Evolutionary conservation across 257 asterid species (phyloP), one percentile per base, ranked within the genome.

Genomic region (Buddleja alternifolia): DNA sequence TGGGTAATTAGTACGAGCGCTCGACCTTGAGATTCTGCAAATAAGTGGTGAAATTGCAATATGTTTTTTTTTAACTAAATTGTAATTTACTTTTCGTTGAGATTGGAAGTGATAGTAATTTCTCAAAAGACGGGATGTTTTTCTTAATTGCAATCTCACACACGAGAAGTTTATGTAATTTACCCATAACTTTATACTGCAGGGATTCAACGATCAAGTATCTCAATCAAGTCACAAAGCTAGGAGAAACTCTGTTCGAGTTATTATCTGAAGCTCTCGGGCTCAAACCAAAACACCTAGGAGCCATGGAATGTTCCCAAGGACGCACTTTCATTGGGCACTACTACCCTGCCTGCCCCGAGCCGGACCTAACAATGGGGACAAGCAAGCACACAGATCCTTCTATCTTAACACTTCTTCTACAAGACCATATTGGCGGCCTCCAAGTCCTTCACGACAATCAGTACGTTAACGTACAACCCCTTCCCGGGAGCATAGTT

Each of bases 251-350:
- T 37, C 45, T 90, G 15, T 69, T 82, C 10, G 81, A 69, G 47
- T 45, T 88, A n/a, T 60, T 88, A 64, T 84, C 96, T 0, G 95
- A 89, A 73, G 95, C 92, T n/a, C 88, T 91, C 9, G 93, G 85
- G 7, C 79, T 91, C n/a, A 70, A 87, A 69, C 62, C 59, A 0
- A 78, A 82, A 11, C 64, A 68, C 67, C 70, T 86, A 8, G 76
- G 70, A 10, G 64, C 47, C 52, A 19, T 82, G 71, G 88, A 75
- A 63, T 88, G 96, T 3, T 77, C 66, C 10, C 56, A 3, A 10
- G 80, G 78, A 0, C 75, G 84, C n/a, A 58, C 66, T 8, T 75
- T 80, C 29, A 46, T 74, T 1, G 75, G 86, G 37, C 97, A 88
- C 65, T 85, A 88, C 80, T 90, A 88, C 45, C 95, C 94, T 0